Percentiles rank a stretch among this genome's conserved stretches.
Evolutionary conservation across 331 rosid genomes (phyloP).

Genomic region (Quercus tomentella): DNA sequence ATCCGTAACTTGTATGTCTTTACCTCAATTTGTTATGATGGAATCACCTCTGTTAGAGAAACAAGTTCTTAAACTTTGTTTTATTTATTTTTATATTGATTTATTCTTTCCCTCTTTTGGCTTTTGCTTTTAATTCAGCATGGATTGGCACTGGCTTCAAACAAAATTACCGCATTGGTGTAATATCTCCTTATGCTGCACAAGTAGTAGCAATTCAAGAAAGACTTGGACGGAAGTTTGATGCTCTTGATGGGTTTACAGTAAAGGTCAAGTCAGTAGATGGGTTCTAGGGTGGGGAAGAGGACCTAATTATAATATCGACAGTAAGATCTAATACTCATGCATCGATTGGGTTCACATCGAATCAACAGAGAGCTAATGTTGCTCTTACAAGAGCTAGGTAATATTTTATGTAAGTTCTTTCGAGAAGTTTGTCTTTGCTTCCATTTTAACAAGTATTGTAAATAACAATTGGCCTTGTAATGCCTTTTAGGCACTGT

Average conservation of each 20-base stretch:
- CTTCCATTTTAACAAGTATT: background rate
- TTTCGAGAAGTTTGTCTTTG: background rate
- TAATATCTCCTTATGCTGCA: conserved; percentile 65
- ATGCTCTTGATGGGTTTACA: conserved; percentile 25
- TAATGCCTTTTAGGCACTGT: conserved; percentile 43
- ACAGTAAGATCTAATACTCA: conserved; percentile 44
- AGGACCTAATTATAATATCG: conserved; percentile 51
- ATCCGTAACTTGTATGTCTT: background rate
- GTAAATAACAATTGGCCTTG: background rate
- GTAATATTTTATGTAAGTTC: background rate
- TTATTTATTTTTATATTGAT: background rate
- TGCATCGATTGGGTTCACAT: conserved; percentile 38
- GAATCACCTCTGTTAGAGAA: background rate
- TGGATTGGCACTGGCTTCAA: conserved; percentile 17
- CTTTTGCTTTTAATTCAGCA: conserved; percentile 17
- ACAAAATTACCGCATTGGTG: conserved; percentile 40
- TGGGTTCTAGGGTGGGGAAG: conserved; percentile 71
- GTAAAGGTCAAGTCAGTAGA: conserved; percentile 65
- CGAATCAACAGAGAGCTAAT: conserved; percentile 45
- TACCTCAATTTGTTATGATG: background rate
- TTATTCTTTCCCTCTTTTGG: background rate
- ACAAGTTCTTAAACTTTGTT: background rate
- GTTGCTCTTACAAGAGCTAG: conserved; percentile 76
- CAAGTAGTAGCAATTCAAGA: conserved; percentile 49
- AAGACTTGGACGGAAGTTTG: conserved; percentile 17